These are phyloP conservation scores for Erythrophleum fordii DNA, from an alignment of 306 rosid genomes.

Conservation along the genomic window DNA sequence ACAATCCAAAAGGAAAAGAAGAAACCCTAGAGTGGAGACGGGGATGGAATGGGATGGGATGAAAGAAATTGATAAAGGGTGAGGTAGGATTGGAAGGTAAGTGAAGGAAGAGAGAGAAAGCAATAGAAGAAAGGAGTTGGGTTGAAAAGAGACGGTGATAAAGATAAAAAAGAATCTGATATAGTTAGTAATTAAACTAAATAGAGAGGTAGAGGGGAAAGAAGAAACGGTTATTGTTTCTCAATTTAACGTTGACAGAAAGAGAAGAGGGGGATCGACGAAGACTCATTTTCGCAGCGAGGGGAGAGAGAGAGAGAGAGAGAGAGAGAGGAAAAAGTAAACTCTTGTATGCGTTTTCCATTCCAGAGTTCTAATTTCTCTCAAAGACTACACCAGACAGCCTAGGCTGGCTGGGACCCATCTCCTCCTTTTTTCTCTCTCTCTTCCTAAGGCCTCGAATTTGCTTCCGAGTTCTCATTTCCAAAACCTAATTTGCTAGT, in stretches of 20 bases:
- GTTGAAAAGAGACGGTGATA: conserved; percentile 36
- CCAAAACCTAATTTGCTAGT: no score
- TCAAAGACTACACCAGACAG: conserved; percentile 45
- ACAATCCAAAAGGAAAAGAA: not conserved
- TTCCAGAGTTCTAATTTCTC: conserved; percentile 35
- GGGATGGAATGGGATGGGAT: conserved; percentile 30
- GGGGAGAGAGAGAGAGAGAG: no score
- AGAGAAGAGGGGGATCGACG: not conserved
- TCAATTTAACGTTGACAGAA: not conserved
- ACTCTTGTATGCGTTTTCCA: conserved; percentile 19
- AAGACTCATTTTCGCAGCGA: not conserved
- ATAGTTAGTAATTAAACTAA: conserved; percentile 10
- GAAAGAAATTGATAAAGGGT: conserved; percentile 27
- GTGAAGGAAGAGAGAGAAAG: not conserved
- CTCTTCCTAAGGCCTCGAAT: no score
- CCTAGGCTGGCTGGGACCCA: conserved; percentile 39
- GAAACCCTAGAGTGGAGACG: conserved; percentile 56
- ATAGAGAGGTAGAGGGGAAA: not conserved
- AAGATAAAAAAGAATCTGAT: conserved; percentile 21
- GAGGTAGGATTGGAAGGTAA: conserved; percentile 41
- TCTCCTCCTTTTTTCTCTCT: not conserved
- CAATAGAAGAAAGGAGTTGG: conserved; percentile 10
- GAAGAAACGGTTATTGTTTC: not conserved
- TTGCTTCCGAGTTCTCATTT: no score
- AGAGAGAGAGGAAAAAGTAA: conserved; percentile 2